These are phyloP conservation scores for Clarireedia sp. DNA, from an alignment of 2,329 filamentous ascomycete species.

Conservation along the genomic window DNA sequence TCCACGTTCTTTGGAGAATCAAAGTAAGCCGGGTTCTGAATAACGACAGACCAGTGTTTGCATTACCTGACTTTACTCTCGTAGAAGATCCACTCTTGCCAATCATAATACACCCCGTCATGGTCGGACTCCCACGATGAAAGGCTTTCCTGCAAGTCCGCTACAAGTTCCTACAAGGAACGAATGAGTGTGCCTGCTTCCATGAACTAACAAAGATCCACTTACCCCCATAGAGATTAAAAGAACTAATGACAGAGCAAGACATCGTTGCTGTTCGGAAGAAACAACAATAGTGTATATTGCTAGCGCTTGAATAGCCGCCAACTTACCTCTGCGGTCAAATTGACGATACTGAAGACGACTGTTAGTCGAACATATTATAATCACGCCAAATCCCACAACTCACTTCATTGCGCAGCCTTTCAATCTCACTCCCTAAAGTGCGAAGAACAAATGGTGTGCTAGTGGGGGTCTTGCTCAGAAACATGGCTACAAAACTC, in stretches of 20 bases:
- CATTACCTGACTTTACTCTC: background rate
- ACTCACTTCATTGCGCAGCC: background rate
- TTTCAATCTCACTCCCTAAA: background rate
- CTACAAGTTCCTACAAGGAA: background rate
- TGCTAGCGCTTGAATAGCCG: background rate
- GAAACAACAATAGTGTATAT: background rate
- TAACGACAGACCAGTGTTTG: background rate
- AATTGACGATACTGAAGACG: background rate
- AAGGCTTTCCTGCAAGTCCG: background rate
- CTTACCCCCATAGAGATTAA: background rate
- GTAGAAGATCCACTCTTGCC: background rate
- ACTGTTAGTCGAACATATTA: background rate
- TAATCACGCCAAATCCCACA: background rate
- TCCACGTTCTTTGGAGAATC: background rate
- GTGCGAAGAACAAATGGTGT: background rate
- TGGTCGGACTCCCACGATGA: background rate
- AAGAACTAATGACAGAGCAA: background rate
- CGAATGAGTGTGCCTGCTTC: background rate
- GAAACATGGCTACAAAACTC: background rate
- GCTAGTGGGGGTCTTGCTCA: background rate
- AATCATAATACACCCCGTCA: background rate
- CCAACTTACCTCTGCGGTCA: background rate
- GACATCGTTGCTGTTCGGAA: background rate
- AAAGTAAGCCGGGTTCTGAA: background rate
- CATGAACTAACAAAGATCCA: background rate